These are phyloP conservation scores for Metschnikowia colocasiae DNA, from an alignment of 805 yeast genomes.

Conservation along the genomic window DNA sequence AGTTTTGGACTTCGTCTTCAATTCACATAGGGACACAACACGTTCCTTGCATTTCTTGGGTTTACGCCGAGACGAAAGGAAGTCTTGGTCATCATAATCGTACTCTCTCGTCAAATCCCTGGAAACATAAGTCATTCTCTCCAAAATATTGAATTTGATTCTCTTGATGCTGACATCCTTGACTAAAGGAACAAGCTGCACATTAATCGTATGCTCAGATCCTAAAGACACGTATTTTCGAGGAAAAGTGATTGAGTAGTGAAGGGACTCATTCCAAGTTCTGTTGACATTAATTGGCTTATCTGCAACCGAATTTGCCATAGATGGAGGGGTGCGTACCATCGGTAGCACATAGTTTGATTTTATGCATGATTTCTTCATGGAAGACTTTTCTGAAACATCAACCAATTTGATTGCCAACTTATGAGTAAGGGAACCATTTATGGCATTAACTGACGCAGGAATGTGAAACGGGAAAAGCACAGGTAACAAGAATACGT, in stretches of 20 bases:
- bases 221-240: conserved; percentile 65
- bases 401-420: conserved; percentile 40
- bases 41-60: conserved; percentile 39
- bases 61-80: conserved; percentile 7
- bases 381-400: conserved; percentile 30
- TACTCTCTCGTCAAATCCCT: conserved; percentile 50
- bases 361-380: conserved; percentile 31
- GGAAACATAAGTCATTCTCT: conserved; percentile 60
- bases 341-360: conserved; percentile 41
- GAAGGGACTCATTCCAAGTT: conserved; percentile 67
- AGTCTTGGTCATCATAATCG: conserved; percentile 44
- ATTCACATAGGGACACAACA: conserved; percentile 56
- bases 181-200: conserved; percentile 63
- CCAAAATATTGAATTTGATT: conserved; percentile 62
- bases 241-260: conserved; percentile 70
- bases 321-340: conserved; percentile 54
- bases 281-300: conserved; percentile 76
- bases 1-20: conserved; percentile 48
- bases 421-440: conserved; percentile 46
- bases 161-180: conserved; percentile 62
- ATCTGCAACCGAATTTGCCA: conserved; percentile 55
- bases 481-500: conserved; percentile 63
- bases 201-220: conserved; percentile 53
- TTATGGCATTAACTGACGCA: conserved; percentile 52
- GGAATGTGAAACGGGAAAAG: conserved; percentile 61